Base-by-base conservation (phyloP, 495 filamentous ascomycete species). In the Tuber aestivum region DNA sequence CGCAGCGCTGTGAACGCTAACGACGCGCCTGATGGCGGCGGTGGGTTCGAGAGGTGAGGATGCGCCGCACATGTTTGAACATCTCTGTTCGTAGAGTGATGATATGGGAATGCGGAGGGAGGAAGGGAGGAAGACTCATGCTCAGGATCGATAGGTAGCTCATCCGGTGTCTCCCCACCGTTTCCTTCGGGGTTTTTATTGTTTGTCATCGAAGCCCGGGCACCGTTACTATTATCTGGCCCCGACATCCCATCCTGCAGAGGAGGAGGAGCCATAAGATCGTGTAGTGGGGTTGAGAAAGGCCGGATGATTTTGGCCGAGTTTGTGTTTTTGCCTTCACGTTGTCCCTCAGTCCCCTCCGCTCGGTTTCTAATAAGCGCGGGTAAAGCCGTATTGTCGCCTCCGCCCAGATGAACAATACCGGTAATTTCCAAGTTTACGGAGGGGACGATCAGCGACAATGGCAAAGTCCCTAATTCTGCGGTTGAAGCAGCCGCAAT, bases 1-100 rank as follows among this genome's bases (percentile, higher is more conserved):
- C 92, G 89, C 81, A 92, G 83, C 3, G 90, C 87, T 1, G 89
- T 87, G 73, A 92, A 87, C 16, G 91, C 88, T 27, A 89, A 50
- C 20, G 81, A 77, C 65, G 78, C 77, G 14, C 77, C 73, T 1
- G 78, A 80, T 3, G 74, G 74, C 12, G 78, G 70, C 20, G 70
- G 72, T 38, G 77, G 65, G 50, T 70, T 32, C 14, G 72, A 38
- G 37, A 50, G 78, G 44, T 76, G 38, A n/a, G 72, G 56, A 27
- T 79, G 44, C 38, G 41, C 44, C n/a, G 44, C 72, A 65, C 79
- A 77, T n/a, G 76, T 79, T 69, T 74, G 78, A 35, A 79, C 76
- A 45, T 78, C 77, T 45, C 70, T 79, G 70, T 79, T 79, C 65
- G 78, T 76, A 65, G 78, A 79, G 48, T 79, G 78, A 69, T 76